phyloP scores from a whole-genome alignment of 2,329 filamentous ascomycete genomes.

The Ophiostoma sp. region DNA sequence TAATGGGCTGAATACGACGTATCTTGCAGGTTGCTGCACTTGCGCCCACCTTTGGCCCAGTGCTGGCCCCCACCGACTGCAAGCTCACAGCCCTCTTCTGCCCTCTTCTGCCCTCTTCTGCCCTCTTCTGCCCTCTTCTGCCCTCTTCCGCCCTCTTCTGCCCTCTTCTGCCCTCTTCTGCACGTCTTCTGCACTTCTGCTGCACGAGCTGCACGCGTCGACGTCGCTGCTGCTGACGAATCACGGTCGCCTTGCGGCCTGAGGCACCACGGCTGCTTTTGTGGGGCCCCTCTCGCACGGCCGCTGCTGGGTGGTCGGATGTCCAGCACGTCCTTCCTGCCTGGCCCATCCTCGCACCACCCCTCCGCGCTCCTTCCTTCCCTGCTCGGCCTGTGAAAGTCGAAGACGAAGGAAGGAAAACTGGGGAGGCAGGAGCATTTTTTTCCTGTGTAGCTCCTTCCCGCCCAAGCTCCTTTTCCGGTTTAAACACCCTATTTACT shows the following conservation, averaged over 20 bases:
- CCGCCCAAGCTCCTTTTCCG: constrained; percentile 23
- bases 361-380: constrained; percentile 4
- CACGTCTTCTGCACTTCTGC: no score
- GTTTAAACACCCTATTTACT: not conserved
- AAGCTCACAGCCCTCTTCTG: no score
- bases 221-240: constrained; percentile 19
- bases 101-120: no score
- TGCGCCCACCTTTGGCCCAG: not conserved
- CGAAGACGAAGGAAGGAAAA: not conserved
- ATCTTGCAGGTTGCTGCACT: constrained; percentile 1
- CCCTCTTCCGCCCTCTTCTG: no score
- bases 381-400: not conserved
- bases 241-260: constrained; percentile 22
- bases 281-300: not conserved
- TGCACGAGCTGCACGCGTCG: not conserved
- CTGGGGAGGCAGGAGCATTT: constrained; percentile 13
- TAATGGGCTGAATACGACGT: not conserved
- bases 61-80: not conserved
- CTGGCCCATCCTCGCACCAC: constrained; percentile 5
- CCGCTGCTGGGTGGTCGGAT: constrained; percentile 3
- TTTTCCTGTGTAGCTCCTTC: constrained; percentile 27
- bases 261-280: constrained; percentile 20
- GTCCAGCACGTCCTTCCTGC: not conserved
- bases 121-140: no score
- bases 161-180: no score